Evolutionary conservation across 345 rosid genomes (phyloP).

Genomic region (Populus tremula): DNA sequence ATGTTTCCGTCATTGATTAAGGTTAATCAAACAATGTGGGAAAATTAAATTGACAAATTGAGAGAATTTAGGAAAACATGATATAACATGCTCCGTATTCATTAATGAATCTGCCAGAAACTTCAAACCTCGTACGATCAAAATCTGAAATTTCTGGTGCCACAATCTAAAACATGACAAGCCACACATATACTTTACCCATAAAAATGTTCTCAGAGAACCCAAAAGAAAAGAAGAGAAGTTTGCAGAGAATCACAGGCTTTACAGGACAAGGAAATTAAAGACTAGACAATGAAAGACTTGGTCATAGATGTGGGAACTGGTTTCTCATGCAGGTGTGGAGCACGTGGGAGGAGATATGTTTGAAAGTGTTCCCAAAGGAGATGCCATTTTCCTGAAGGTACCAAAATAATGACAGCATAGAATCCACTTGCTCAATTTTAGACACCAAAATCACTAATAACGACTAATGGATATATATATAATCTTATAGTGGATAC

Average conservation of each 20-base stretch:
- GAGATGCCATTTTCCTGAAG: conserved; percentile 17
- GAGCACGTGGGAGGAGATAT: conserved; percentile 14
- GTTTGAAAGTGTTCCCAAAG: conserved; percentile 17
- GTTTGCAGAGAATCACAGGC: background rate
- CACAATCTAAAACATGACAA: background rate
- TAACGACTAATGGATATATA: background rate
- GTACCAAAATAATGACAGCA: background rate
- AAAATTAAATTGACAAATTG: too few relatives aligned
- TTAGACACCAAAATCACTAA: background rate
- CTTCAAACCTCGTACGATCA: background rate
- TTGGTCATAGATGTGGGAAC: too few relatives aligned
- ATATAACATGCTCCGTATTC: too few relatives aligned
- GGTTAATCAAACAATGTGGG: background rate
- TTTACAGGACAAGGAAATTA: background rate
- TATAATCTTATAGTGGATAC: conserved; percentile 3
- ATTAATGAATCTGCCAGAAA: background rate
- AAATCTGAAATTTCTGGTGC: background rate
- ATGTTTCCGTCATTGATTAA: too few relatives aligned
- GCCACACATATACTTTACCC: background rate
- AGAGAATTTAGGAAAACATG: background rate
- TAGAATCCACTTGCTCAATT: background rate
- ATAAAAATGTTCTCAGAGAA: background rate
- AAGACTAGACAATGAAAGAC: background rate
- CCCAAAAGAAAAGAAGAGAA: background rate
- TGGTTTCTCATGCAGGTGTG: conserved; percentile 7